These are phyloP conservation scores for Neurospora sp. DNA, from an alignment of 495 filamentous ascomycete genomes.

Conservation along the genomic window DNA sequence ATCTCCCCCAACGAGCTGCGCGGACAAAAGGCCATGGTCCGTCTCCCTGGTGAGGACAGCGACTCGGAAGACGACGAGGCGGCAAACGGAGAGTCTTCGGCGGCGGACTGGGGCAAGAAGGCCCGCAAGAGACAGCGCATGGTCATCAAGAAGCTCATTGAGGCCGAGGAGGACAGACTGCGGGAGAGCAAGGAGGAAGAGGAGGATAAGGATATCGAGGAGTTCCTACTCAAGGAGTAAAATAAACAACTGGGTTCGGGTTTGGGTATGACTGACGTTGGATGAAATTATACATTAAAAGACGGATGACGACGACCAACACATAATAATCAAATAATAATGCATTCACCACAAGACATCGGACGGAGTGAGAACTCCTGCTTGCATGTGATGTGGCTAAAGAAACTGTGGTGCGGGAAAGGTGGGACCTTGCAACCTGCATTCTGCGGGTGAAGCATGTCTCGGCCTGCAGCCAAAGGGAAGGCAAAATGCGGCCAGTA, in stretches of 20 bases:
- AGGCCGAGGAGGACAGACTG: conserved; percentile 38
- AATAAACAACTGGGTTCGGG: neutral
- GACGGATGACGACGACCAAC: neutral
- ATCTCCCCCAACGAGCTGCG: conserved; percentile 42
- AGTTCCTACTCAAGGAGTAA: conserved; percentile 49
- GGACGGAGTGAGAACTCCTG: neutral
- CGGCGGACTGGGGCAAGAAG: conserved; percentile 45
- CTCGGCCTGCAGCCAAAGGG: neutral
- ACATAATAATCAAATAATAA: neutral
- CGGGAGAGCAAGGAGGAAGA: conserved; percentile 40
- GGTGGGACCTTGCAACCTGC: neutral
- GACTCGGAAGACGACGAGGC: conserved; percentile 35
- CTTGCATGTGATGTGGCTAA: neutral
- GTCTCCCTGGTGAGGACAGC: conserved; percentile 46
- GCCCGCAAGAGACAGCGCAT: conserved; percentile 53
- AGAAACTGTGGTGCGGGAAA: neutral
- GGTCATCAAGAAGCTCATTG: conserved; percentile 44
- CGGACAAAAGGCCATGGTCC: conserved; percentile 27
- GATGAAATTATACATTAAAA: neutral
- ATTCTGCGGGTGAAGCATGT: neutral
- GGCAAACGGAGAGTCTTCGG: conserved; percentile 26
- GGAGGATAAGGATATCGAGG: conserved; percentile 60
- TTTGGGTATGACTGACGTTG: neutral
- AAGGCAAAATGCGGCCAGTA: too few species aligned
- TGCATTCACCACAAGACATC: neutral